phyloP scores from a whole-genome alignment of 805 yeast species.

The Lachancea sp. region DNA sequence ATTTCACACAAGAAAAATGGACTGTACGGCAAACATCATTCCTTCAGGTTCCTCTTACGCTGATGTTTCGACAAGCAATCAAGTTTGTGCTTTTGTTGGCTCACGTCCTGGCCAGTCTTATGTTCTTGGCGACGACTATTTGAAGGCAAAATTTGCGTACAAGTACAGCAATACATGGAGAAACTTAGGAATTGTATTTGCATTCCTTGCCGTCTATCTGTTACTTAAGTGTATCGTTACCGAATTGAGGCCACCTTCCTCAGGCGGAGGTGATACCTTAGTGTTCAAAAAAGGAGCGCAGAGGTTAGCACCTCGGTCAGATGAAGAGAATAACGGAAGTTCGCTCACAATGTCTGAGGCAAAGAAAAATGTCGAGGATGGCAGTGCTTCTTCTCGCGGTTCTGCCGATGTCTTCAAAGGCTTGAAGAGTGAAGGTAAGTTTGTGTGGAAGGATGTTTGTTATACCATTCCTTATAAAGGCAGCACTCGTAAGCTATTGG shows the following conservation, averaged over 20 bases:
- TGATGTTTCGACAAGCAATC: slow-evolving; percentile 30
- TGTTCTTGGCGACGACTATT: slow-evolving; percentile 57
- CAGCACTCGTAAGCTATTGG: slow-evolving; percentile 46
- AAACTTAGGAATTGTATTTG: slow-evolving; percentile 63
- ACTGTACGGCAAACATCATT: slow-evolving; percentile 33
- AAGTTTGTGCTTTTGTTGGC: slow-evolving; percentile 57
- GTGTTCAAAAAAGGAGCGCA: slow-evolving; percentile 48
- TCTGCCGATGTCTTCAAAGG: slow-evolving; percentile 21
- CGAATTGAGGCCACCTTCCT: slow-evolving; percentile 22
- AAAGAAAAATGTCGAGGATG: slow-evolving; percentile 4
- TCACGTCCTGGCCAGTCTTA: slow-evolving; percentile 45
- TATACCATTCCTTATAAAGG: slow-evolving; percentile 33
- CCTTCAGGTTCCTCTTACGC: slow-evolving; percentile 54
- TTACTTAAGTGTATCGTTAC: slow-evolving; percentile 19
- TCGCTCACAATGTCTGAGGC: slow-evolving; percentile 9
- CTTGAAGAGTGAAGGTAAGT: slow-evolving; percentile 28
- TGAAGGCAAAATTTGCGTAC: slow-evolving; percentile 45
- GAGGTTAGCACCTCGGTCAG: slow-evolving; percentile 8
- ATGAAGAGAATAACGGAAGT: slow-evolving; percentile 17
- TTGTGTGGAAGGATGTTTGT: slow-evolving; percentile 32
- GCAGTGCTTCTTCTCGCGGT: slow-evolving; percentile 1
- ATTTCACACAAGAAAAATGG: slow-evolving; percentile 36
- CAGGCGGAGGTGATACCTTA: slow-evolving; percentile 37
- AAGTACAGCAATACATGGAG: slow-evolving; percentile 65
- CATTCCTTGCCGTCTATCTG: slow-evolving; percentile 31